Evolutionary conservation across 179 eudicot genomes (phyloP), one percentile per base, ranked within the genome.

Genomic region (Heliamphora pulchella): DNA sequence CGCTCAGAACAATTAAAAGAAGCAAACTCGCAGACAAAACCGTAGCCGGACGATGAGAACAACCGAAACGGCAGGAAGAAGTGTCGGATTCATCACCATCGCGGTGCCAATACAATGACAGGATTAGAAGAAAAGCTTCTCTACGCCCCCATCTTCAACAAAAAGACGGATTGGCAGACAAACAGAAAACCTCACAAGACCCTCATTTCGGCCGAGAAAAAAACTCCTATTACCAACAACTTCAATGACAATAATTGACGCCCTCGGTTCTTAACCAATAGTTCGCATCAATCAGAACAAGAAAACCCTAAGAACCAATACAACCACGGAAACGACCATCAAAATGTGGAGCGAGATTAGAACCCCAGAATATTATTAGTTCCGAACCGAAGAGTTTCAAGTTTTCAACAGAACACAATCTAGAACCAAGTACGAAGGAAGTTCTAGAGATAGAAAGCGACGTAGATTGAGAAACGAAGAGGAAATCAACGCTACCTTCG

Each of bases 121-220:
- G 17, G 46, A 55, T 57, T 74, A 18, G 4, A 18, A 8, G 15
- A n/a, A 6, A 65, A 31, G 2, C 20, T 79, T 69, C 75, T 20
- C 68, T 57, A 79, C 22, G 6, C 70, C 77, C 71, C 81, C 77
- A 59, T 79, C 68, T 71, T 71, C 79, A 43, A 18, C 8, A 5
- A 74, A 31, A 18, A 55, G 58, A 68, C 31, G 50, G 67, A 71
- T 59, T 61, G 15, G 43, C 43, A 62, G 13, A 62, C 41, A 3
- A 51, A 31, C 2, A 39, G 2, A 71, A 39, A 53, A 43, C 82
- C 53, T 80, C 71, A 51, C 7, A 72, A 31, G 76, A 71, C 69
- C 81, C 70, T 46, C 81, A 79, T 79, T 71, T 46, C 69, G 6
- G 2, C 31, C 41, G 22, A 71, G 22, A n/a, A 31, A 4, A 5